phyloP scores from a whole-genome alignment of 208 protist genomes.

The Herpetomonas tarakana region DNA sequence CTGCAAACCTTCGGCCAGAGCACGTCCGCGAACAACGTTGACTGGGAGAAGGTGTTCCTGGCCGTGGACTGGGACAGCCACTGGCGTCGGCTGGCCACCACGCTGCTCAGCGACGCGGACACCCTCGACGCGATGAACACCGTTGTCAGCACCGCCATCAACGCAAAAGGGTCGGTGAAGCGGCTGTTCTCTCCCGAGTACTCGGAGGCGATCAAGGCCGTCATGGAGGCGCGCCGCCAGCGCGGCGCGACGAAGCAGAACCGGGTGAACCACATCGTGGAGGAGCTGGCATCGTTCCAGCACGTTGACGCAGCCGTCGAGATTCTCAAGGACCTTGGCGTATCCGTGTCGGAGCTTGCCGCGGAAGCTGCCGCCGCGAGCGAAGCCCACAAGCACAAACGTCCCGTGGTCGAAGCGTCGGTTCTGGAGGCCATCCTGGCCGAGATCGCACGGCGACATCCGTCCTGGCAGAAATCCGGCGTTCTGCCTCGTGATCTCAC shows the following conservation, averaged over 20 bases:
- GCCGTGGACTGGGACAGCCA: constrained; percentile 63
- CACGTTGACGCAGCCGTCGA: constrained; percentile 44
- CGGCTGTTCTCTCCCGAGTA: constrained; percentile 52
- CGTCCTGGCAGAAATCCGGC: constrained; percentile 66
- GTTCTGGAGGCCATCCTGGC: constrained; percentile 38
- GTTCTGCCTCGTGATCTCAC: constrained; percentile 32
- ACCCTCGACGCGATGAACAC: constrained; percentile 36
- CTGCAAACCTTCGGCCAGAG: constrained; percentile 37
- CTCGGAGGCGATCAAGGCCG: constrained; percentile 37
- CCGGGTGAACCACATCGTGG: constrained; percentile 27
- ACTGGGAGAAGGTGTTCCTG: constrained; percentile 63
- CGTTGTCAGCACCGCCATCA: constrained; percentile 58
- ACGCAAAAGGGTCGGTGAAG: constrained; percentile 34
- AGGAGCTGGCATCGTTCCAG: constrained; percentile 52
- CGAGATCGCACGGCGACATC: constrained; percentile 54
- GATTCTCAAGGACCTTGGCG: constrained; percentile 38
- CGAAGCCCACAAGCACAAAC: constrained; percentile 13
- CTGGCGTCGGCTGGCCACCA: constrained; percentile 39
- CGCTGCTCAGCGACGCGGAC: constrained; percentile 40
- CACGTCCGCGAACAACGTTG: constrained; percentile 8
- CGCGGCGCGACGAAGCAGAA: constrained; percentile 14
- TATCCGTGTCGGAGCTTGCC: constrained; percentile 48
- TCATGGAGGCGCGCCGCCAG: constrained; percentile 36
- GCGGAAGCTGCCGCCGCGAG: constrained; percentile 14
- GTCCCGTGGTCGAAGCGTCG: constrained; percentile 26